phyloP scores from a whole-genome alignment of 441 rosid species.

The Croton laevigatus region DNA sequence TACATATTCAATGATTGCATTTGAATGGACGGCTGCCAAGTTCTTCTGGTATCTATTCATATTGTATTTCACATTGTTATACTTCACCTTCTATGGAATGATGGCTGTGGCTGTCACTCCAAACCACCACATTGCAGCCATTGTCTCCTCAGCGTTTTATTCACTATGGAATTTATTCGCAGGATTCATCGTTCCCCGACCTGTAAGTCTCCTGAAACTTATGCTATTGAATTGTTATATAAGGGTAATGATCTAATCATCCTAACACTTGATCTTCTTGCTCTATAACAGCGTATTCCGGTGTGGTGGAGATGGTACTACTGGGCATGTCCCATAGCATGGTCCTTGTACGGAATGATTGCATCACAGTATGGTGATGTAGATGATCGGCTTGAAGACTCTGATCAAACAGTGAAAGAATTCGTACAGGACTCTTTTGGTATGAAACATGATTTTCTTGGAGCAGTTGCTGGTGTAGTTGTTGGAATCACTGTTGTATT shows the following conservation, averaged over 20 bases:
- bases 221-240: not conserved
- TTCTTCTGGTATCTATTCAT: constrained; percentile 65
- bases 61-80: constrained; percentile 50
- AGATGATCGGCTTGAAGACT: constrained; percentile 18
- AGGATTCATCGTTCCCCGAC: constrained; percentile 50
- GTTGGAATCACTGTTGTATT: constrained; percentile 15
- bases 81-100: constrained; percentile 41
- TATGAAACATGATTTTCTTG: constrained; percentile 23
- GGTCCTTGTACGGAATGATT: constrained; percentile 53
- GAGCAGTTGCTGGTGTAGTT: constrained; percentile 12
- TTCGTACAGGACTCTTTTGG: constrained; percentile 10
- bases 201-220: constrained; percentile 30
- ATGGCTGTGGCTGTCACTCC: not conserved
- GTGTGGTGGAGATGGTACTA: constrained; percentile 61
- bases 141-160: constrained; percentile 1
- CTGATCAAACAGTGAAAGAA: constrained; percentile 4
- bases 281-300: constrained; percentile 38
- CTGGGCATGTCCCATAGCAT: constrained; percentile 46
- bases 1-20: constrained; percentile 68
- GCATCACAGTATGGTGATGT: constrained; percentile 47
- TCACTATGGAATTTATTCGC: constrained; percentile 49
- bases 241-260: not conserved
- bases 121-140: constrained; percentile 1
- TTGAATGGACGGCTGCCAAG: constrained; percentile 48
- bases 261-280: not conserved